These are phyloP conservation scores for Arabis alpina DNA, from an alignment of 345 rosid species.

Conservation along the genomic window DNA sequence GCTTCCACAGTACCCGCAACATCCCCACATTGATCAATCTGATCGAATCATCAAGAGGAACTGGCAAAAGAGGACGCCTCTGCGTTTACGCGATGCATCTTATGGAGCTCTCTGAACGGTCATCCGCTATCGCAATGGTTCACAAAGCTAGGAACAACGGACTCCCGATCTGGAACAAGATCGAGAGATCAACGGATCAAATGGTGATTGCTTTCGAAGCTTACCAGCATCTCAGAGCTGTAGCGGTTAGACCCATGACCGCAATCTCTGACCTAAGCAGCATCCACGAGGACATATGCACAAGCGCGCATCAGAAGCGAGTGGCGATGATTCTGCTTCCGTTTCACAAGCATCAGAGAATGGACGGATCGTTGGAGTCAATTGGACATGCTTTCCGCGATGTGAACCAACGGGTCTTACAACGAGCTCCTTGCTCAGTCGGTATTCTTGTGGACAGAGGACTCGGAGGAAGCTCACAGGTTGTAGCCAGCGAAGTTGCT, in stretches of 20 bases:
- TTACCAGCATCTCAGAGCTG: conserved; percentile 65
- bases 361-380: conserved; percentile 69
- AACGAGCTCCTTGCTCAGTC: conserved; percentile 69
- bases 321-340: conserved; percentile 65
- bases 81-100: conserved; percentile 73
- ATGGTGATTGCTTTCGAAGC: conserved; percentile 72
- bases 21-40: conserved; percentile 71
- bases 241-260: conserved; percentile 77
- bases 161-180: conserved; percentile 72
- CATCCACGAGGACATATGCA: conserved; percentile 70
- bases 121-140: conserved; percentile 78
- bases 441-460: conserved; percentile 80
- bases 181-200: conserved; percentile 47
- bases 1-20: conserved; percentile 69
- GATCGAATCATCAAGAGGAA: conserved; percentile 57
- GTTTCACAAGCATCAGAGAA: conserved; percentile 68
- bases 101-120: conserved; percentile 78
- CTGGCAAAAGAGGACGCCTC: conserved; percentile 53
- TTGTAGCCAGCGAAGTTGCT: conserved; percentile 62
- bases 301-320: conserved; percentile 61
- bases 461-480: conserved; percentile 69
- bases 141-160: conserved; percentile 76
- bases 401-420: conserved; percentile 56
- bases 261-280: conserved; percentile 63
- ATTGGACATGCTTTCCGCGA: conserved; percentile 53